Base-by-base conservation (phyloP, 23 red algal species). In the Chondrus crispus region DNA sequence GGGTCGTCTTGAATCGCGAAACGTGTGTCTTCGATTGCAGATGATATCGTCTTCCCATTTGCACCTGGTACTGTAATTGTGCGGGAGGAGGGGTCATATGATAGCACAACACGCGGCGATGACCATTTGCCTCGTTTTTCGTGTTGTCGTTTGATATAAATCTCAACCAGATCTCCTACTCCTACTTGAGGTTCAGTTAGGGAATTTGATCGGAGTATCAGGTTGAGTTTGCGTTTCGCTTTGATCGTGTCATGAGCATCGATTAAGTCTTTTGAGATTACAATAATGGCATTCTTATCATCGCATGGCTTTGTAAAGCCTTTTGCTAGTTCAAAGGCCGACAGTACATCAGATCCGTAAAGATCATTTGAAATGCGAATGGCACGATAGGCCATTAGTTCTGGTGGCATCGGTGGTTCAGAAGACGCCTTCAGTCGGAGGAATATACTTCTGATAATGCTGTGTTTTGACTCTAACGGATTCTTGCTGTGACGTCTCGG, bases 201-300 rank as follows among this genome's bases (percentile, higher is more conserved):
- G 2, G 32, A n/a, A 60, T 83, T 83, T 20, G 78, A 83, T n/a
- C 51, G 45, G 46, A 68, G 52, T 30, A 83, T 83, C 29, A 53
- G 24, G 19, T 41, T 60, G 7, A 60, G 78, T 47, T 83, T 83
- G 52, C 2, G 78, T 14, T 51, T 51, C n/a, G n/a, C n/a, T n/a
- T n/a, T n/a, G n/a, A n/a, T n/a, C n/a, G n/a, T n/a, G n/a, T n/a
- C n/a, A n/a, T n/a, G n/a, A n/a, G n/a, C n/a, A n/a, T n/a, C n/a
- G n/a, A n/a, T n/a, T n/a, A n/a, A n/a, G n/a, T n/a, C n/a, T n/a
- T n/a, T n/a, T n/a, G n/a, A n/a, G n/a, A n/a, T n/a, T n/a, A n/a
- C n/a, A n/a, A n/a, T n/a, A n/a, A n/a, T n/a, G n/a, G n/a, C n/a
- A n/a, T n/a, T n/a, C n/a, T n/a, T n/a, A n/a, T n/a, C 52, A 57